Conservation (phyloP, 1,284 basidiomycete genomes). For the Pisolithus thermaeus region DNA sequence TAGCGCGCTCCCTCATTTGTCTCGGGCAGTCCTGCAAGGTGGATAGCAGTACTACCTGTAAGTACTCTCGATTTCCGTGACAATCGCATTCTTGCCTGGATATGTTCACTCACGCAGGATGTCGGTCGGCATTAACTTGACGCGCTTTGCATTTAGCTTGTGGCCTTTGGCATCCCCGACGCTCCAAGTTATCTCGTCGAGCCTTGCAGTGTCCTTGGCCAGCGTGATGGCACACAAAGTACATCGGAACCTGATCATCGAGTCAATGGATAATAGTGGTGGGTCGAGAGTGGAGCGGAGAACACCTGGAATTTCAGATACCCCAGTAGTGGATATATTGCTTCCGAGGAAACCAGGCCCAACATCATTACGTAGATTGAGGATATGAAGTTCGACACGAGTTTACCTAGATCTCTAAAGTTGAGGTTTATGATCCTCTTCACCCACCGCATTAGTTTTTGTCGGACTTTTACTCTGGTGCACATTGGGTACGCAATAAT, state of each 20-base stretch:
- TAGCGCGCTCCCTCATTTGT: constrained; percentile 21
- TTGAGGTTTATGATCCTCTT: too few relatives aligned
- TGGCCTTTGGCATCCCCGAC: constrained; percentile 8
- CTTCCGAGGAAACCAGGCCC: too few relatives aligned
- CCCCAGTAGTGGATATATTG: too few relatives aligned
- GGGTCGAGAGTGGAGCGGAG: too few relatives aligned
- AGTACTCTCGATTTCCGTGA: neutral
- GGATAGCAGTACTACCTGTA: constrained; percentile 30
- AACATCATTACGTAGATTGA: too few relatives aligned
- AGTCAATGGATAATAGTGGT: constrained; percentile 5
- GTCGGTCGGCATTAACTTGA: constrained; percentile 17
- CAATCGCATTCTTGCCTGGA: neutral
- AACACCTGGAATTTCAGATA: too few relatives aligned
- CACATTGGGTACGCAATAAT: too few relatives aligned
- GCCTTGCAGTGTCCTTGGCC: constrained; percentile 24
- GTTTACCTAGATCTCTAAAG: too few relatives aligned
- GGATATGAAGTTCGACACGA: too few relatives aligned
- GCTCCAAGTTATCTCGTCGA: constrained; percentile 10
- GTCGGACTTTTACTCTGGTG: too few relatives aligned
- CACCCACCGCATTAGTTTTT: too few relatives aligned
- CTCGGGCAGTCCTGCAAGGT: constrained; percentile 21
- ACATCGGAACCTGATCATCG: constrained; percentile 29
- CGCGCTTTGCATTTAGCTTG: constrained; percentile 3
- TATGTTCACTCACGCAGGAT: constrained; percentile 11
- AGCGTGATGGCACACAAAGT: constrained; percentile 29